phyloP scores from a whole-genome alignment of 2,329 filamentous ascomycete species.

The Colletotrichum sp. region DNA sequence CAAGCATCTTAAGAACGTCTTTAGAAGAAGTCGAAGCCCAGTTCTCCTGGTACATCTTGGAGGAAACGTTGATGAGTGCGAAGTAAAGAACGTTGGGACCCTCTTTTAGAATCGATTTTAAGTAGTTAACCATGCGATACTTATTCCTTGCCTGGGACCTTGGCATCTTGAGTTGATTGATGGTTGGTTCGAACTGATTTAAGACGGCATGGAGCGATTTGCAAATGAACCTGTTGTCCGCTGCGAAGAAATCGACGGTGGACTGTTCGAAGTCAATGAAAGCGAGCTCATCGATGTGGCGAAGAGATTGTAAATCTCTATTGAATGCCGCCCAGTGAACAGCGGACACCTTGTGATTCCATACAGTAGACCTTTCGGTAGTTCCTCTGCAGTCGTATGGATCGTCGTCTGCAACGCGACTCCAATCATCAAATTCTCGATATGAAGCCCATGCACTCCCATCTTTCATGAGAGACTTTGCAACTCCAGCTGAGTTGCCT shows the following conservation, averaged over 20 bases:
- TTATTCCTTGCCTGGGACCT: accelerated
- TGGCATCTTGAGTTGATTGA: accelerated
- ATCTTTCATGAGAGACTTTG: not conserved
- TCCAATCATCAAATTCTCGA: not conserved
- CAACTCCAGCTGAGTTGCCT: not conserved
- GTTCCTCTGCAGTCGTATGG: too few relatives aligned
- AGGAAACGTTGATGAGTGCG: not conserved
- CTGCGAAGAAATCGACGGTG: not conserved
- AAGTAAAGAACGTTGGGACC: not conserved
- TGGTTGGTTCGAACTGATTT: not conserved
- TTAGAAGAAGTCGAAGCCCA: not conserved
- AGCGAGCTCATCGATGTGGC: accelerated
- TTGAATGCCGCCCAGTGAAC: not conserved
- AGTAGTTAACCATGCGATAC: not conserved
- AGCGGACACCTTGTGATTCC: not conserved
- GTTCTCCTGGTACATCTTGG: not conserved
- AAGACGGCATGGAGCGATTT: not conserved
- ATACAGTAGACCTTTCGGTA: not conserved
- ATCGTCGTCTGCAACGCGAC: too few relatives aligned
- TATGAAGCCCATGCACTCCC: accelerated
- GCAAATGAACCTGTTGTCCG: not conserved
- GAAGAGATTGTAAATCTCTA: not conserved
- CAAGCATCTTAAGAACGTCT: not conserved
- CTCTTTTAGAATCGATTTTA: not conserved
- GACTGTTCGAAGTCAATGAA: not conserved